These are phyloP conservation scores for Cyphellophora attinorum DNA, from an alignment of 2,329 filamentous ascomycete genomes.

Conservation along the genomic window DNA sequence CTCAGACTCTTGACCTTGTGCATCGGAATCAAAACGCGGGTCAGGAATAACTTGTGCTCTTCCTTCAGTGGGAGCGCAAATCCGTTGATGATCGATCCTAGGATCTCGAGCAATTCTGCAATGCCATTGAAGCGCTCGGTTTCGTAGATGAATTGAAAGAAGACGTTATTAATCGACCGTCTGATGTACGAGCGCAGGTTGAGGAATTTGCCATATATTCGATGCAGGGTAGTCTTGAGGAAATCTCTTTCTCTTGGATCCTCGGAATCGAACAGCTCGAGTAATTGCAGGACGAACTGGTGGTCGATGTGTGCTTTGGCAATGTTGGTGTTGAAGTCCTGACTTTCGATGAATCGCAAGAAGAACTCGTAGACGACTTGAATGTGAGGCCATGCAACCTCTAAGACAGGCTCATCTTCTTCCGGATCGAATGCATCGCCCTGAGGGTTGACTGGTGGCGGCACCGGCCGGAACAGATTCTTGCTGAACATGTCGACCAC, in stretches of 20 bases:
- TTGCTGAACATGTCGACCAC: slow-evolving; percentile 99
- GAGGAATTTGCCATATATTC: slow-evolving; percentile 98
- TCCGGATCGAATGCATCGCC: slow-evolving; percentile 97
- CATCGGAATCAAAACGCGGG: slow-evolving; percentile 79
- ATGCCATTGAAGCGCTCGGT: slow-evolving; percentile 98
- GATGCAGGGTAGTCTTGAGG: slow-evolving; percentile 91
- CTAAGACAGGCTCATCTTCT: slow-evolving; percentile 93
- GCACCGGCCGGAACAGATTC: slow-evolving; percentile 94
- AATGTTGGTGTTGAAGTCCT: slow-evolving; percentile 99
- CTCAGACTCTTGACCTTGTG: slow-evolving; percentile 98
- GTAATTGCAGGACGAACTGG: slow-evolving; percentile 83
- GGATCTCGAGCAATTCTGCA: slow-evolving; percentile 88
- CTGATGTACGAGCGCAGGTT: slow-evolving; percentile 96
- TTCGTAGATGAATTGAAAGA: slow-evolving; percentile 99
- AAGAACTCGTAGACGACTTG: slow-evolving; percentile 99
- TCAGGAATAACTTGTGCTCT: slow-evolving; percentile 97
- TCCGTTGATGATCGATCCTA: slow-evolving; percentile 98
- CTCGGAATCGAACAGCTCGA: slow-evolving; percentile 98
- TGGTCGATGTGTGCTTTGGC: slow-evolving; percentile 98
- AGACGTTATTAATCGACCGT: slow-evolving; percentile 98
- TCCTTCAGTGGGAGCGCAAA: slow-evolving; percentile 95
- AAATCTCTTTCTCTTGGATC: slow-evolving; percentile 95
- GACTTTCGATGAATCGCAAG: slow-evolving; percentile 95
- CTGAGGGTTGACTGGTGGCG: slow-evolving; percentile 93
- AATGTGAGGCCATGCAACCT: slow-evolving; percentile 98